phyloP scores from a whole-genome alignment of 176 grass and related monocot species.

The Musa schizocarpa region DNA sequence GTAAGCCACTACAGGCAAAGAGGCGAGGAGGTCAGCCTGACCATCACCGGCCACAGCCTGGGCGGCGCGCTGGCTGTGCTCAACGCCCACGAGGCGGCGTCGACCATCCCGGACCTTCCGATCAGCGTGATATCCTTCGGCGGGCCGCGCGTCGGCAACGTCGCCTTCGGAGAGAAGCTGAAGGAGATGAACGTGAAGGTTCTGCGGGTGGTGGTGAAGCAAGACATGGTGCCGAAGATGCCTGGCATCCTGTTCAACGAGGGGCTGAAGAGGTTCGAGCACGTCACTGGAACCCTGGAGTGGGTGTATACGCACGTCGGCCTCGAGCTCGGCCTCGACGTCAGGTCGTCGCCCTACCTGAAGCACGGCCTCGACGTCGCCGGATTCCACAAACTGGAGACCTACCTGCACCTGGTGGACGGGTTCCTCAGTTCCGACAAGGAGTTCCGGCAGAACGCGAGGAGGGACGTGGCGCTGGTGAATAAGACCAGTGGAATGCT shows the following conservation, averaged over 20 bases:
- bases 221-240: slow-evolving; percentile 34
- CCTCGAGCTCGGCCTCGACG: slow-evolving; percentile 25
- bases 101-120: slow-evolving; percentile 12
- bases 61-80: slow-evolving; percentile 53
- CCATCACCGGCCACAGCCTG: slow-evolving; percentile 52
- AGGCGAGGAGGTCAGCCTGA: slow-evolving; percentile 28
- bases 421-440: slow-evolving; percentile 15
- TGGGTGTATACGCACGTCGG: slow-evolving; percentile 33
- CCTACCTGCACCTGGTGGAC: slow-evolving; percentile 40
- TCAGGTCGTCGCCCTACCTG: slow-evolving; percentile 27
- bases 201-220: slow-evolving; percentile 28
- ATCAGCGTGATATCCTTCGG: slow-evolving; percentile 50
- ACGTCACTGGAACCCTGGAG: slow-evolving; percentile 20
- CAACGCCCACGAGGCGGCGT: slow-evolving; percentile 38
- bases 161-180: slow-evolving; percentile 29
- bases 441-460: slow-evolving; percentile 15
- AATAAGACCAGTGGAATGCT: slow-evolving; percentile 37
- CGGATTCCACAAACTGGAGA: slow-evolving; percentile 35
- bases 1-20: slow-evolving; percentile 17
- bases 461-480: slow-evolving; percentile 33
- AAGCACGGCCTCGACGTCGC: slow-evolving; percentile 23
- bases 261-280: slow-evolving; percentile 24
- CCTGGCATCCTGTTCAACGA: slow-evolving; percentile 34
- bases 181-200: slow-evolving; percentile 26
- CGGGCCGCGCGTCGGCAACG: slow-evolving; percentile 47